Conservation (phyloP, 2,329 filamentous ascomycete genomes). For the Emergomyces orientalis region DNA sequence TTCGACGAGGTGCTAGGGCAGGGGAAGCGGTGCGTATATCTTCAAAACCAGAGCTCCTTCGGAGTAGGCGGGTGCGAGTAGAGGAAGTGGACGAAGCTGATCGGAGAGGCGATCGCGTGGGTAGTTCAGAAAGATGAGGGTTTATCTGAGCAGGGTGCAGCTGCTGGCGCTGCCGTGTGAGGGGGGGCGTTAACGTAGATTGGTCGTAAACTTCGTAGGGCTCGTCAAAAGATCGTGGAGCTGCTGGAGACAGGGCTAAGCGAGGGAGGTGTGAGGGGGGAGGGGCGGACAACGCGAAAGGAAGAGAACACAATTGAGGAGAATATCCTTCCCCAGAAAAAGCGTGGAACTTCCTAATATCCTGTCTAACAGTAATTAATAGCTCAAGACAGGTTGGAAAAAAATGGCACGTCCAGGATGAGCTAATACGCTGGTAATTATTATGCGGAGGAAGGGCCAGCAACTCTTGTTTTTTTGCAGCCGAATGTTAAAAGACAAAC, state of each 20-base stretch:
- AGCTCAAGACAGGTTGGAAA: background rate
- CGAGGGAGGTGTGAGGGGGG: constrained; percentile 22
- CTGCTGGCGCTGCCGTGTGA: constrained; percentile 40
- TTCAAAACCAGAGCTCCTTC: constrained; percentile 46
- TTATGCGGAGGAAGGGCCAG: background rate
- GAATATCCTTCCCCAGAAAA: constrained; percentile 1
- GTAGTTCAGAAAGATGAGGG: constrained; percentile 2
- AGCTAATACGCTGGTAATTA: background rate
- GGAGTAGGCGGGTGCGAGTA: constrained; percentile 44
- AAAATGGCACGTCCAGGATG: background rate
- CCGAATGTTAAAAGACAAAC: background rate
- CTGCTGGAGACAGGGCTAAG: constrained; percentile 35
- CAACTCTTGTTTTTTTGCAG: background rate
- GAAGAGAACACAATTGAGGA: constrained; percentile 3
- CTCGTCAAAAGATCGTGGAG: constrained; percentile 41
- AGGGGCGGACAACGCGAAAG: constrained; percentile 28
- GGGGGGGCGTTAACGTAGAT: constrained; percentile 34
- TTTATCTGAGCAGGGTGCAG: constrained; percentile 14
- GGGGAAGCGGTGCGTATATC: constrained; percentile 37
- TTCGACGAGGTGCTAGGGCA: constrained; percentile 30
- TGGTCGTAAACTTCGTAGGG: constrained; percentile 46
- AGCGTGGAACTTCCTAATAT: background rate
- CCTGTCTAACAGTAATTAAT: constrained; percentile 2
- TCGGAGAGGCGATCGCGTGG: background rate
- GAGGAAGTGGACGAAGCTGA: constrained; percentile 41